Evolutionary conservation across 2,329 filamentous ascomycete genomes (phyloP), one percentile per base, ranked within the genome.

Genomic region (Aspergillus fijiensis): DNA sequence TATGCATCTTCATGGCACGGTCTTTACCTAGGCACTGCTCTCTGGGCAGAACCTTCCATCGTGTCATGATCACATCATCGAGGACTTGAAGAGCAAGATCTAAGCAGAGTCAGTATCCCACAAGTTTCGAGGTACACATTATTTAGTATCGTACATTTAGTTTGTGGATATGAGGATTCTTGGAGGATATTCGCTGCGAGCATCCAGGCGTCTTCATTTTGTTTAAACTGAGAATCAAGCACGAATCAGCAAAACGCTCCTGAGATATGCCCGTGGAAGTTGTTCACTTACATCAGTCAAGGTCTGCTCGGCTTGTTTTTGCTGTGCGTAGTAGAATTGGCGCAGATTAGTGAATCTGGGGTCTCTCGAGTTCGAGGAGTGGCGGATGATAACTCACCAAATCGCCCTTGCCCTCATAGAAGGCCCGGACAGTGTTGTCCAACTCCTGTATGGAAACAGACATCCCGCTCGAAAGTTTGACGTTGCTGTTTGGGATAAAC

Each of bases 161-260:
- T 99, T 79, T 98, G 92, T 57, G 92, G 88, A 76, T 97, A 96
- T 76, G 89, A 89, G 65, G 95, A 91, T 77, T 96, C 90, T 78
- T 94, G 89, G 64, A 99, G 86, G 72, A 99, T 96, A 81, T 96
- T 93, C 76, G 97, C 95, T 71, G 98, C 95, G 76, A 97, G 87
- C 67, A 98, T 86, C 95, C 95, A 99, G 61, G 95, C 89, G 81
- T 99, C 95, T 60, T 94, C 93, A 73, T 98, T 96, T 82, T 98
- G 95, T 79, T 98, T 98, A 85, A 99, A 99, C 91, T 98, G 72
- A 10, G 63, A 27, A 55, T 60, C 65, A 49, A 52, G 66, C 60
- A 51, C 23, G 48, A 65, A 68, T 66, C 35, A 55, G 55, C 49
- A 27, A 9, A 39, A 19, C 53, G 19, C 23, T 49, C 29, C 31